Evolutionary conservation across 1,284 basidiomycete genomes (phyloP).

Genomic region (Sphaerobolus stellatus): DNA sequence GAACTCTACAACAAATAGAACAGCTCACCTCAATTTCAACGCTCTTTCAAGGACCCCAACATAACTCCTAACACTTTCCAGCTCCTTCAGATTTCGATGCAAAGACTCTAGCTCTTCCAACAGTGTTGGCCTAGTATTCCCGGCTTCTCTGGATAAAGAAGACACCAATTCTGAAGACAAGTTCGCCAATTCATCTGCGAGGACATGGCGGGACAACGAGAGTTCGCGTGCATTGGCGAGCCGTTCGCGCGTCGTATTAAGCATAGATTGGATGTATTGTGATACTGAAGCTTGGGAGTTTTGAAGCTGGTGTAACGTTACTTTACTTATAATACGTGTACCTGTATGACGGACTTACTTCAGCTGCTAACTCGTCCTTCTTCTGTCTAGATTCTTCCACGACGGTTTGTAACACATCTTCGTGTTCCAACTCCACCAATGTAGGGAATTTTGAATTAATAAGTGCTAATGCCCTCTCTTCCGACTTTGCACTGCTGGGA

Average conservation of each 20-base stretch:
- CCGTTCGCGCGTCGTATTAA: constrained; percentile 41
- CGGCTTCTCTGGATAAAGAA: constrained; percentile 35
- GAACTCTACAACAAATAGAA: constrained; percentile 17
- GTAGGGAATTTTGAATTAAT: constrained; percentile 49
- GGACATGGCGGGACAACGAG: constrained; percentile 69
- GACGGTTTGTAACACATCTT: constrained; percentile 29
- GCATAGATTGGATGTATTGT: constrained; percentile 44
- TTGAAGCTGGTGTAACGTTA: constrained; percentile 26
- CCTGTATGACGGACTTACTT: not conserved
- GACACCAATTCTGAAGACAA: constrained; percentile 69
- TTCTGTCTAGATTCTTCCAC: constrained; percentile 25
- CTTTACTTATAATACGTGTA: not conserved
- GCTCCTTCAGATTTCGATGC: constrained; percentile 69
- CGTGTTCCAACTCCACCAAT: constrained; percentile 31
- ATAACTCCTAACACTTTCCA: constrained; percentile 75
- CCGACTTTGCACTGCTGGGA: constrained; percentile 43
- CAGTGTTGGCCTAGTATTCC: constrained; percentile 55
- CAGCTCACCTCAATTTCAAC: constrained; percentile 70
- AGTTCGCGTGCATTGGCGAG: constrained; percentile 68
- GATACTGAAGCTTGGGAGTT: constrained; percentile 44
- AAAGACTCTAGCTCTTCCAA: constrained; percentile 80
- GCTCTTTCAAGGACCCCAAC: constrained; percentile 71
- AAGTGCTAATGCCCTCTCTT: constrained; percentile 40
- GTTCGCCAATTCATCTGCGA: constrained; percentile 73
- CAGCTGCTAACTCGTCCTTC: constrained; percentile 35